phyloP scores from a whole-genome alignment of 345 rosid genomes.

The Sisymbrium irio region DNA sequence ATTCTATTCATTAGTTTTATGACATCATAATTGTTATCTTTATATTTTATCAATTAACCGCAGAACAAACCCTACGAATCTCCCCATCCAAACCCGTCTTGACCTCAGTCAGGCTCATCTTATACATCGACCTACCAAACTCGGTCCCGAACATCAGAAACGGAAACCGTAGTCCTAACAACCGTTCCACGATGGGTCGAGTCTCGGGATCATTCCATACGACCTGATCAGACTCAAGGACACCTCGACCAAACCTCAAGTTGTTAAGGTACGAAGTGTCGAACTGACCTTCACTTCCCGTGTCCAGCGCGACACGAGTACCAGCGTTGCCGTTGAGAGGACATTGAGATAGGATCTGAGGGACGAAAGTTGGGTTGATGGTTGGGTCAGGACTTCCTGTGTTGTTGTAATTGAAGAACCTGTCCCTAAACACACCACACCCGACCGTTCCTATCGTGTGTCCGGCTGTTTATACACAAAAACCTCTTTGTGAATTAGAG shows the following conservation, averaged over 20 bases:
- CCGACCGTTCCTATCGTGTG: slow-evolving; percentile 67
- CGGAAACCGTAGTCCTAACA: slow-evolving; percentile 22
- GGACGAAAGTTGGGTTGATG: slow-evolving; percentile 40
- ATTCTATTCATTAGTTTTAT: background rate
- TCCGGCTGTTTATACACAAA: slow-evolving; percentile 41
- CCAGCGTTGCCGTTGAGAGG: slow-evolving; percentile 42
- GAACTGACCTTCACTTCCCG: slow-evolving; percentile 42
- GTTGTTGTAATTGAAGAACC: slow-evolving; percentile 48
- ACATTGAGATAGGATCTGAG: slow-evolving; percentile 47
- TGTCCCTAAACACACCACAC: slow-evolving; percentile 45
- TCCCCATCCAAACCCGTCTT: slow-evolving; percentile 43
- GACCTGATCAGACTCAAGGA: slow-evolving; percentile 55
- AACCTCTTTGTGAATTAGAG: background rate
- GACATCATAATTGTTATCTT: background rate
- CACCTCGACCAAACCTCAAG: slow-evolving; percentile 43
- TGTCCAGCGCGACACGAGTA: slow-evolving; percentile 45
- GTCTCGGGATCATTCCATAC: slow-evolving; percentile 47
- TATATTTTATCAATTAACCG: slow-evolving; percentile 23
- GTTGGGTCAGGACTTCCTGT: slow-evolving; percentile 46
- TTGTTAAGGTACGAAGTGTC: slow-evolving; percentile 52
- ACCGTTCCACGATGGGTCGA: slow-evolving; percentile 38
- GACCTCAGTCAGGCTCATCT: slow-evolving; percentile 42
- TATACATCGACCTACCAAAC: slow-evolving; percentile 45
- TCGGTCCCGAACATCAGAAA: slow-evolving; percentile 1
- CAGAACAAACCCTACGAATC: slow-evolving; percentile 44